Evolutionary conservation across 306 rosid genomes (phyloP).

Genomic region (Quercus wislizeni): DNA sequence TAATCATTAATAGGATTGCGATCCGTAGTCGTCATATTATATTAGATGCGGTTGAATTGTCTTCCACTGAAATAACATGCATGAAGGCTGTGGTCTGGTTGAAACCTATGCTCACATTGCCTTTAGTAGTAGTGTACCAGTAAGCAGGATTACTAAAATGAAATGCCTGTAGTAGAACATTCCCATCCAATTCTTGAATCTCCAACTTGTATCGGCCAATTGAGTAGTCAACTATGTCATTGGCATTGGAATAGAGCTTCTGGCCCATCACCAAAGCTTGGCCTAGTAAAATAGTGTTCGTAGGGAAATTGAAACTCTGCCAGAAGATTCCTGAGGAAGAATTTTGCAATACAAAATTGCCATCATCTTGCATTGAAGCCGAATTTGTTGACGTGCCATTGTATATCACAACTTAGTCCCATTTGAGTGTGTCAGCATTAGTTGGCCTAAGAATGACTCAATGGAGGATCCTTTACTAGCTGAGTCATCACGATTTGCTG

Average conservation of each 20-base stretch:
- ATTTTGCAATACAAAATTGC: constrained; percentile 22
- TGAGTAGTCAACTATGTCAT: constrained; percentile 22
- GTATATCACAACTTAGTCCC: not conserved
- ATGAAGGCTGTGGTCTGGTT: constrained; percentile 13
- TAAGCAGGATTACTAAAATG: constrained; percentile 16
- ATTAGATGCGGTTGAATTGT: too few species aligned
- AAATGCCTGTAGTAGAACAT: constrained; percentile 18
- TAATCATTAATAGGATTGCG: not conserved
- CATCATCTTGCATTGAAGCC: constrained; percentile 25
- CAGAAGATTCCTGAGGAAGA: constrained; percentile 5
- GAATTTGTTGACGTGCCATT: not conserved
- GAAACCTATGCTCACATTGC: constrained; percentile 17
- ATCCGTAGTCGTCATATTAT: too few species aligned
- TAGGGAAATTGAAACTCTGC: constrained; percentile 35
- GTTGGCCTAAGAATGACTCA: constrained; percentile 21
- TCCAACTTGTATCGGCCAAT: constrained; percentile 24
- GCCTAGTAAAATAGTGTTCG: constrained; percentile 29
- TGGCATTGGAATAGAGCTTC: constrained; percentile 27
- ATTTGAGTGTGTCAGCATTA: constrained; percentile 7
- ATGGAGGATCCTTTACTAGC: constrained; percentile 24
- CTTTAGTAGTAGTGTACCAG: not conserved
- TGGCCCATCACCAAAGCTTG: constrained; percentile 20
- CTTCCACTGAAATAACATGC: too few species aligned
- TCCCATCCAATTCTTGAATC: constrained; percentile 25
- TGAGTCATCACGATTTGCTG: constrained; percentile 31